Evolutionary conservation across 495 filamentous ascomycete species (phyloP), one percentile per base, ranked within the genome.

Genomic region (Aspergillus sclerotiicarbonarius): DNA sequence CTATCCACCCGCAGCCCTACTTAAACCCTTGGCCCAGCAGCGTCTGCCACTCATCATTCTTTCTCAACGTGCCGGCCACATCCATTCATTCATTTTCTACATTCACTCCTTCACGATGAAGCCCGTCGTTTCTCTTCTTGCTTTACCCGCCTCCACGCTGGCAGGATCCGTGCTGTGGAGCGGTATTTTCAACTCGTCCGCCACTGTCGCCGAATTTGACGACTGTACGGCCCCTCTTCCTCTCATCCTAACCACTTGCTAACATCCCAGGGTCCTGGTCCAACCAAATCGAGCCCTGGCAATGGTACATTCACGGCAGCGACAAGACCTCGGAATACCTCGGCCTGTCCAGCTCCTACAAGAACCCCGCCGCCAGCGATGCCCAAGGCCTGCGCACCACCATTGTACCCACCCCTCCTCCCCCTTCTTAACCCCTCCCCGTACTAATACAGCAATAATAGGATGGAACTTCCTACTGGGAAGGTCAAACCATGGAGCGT

Each of bases 251-350:
- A 32, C n/a, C 20, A 18, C 16, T 32, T 25, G 50, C 39, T 57
- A 32, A 54, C 5, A 18, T 8, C 43, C 76, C 73, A 56, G 88
- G 86, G 87, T 84, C 81, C 12, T 90, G 82, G 82, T 71, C 72
- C 0, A 84, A 82, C 66, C 81, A 87, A 70, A 82, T 87, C 58
- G 84, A 84, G 2, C 81, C 84, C 1, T 90, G 84, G 69, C 85
- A 89, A 64, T 89, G 87, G 77, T 89, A 90, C 71, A 90, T 89
- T 69, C 82, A 89, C 73, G 86, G 86, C 4, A 64, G 70, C 8
- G 80, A 74, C 18, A 37, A 68, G 3, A 82, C 86, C 3, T 72
- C 75, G 15, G 62, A 81, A 51, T 88, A 89, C 60, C 79, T 89
- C 51, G 83, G 80, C 57, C 73, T 87, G 0, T 75, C 72, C 12